phyloP scores from a whole-genome alignment of 495 filamentous ascomycete genomes.

The Penicillium bialowiezense region DNA sequence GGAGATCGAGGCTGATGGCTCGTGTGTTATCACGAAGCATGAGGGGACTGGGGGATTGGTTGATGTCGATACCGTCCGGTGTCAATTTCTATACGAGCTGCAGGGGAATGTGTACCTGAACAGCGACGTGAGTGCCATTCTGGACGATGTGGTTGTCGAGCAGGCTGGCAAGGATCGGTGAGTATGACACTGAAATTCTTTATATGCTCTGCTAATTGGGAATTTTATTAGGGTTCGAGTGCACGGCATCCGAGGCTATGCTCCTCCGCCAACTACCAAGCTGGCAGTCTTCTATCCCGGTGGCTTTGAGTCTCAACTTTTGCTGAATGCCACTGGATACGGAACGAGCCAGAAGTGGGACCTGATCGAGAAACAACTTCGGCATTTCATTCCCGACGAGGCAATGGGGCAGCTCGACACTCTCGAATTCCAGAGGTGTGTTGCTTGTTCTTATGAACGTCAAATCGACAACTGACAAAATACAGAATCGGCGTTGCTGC shows the following conservation, averaged over 20 bases:
- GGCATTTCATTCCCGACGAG: constrained; percentile 16
- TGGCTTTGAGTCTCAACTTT: constrained; percentile 43
- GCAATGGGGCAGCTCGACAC: constrained; percentile 20
- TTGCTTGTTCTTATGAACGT: background rate
- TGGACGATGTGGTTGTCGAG: constrained; percentile 39
- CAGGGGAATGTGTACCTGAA: constrained; percentile 54
- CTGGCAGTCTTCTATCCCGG: constrained; percentile 47
- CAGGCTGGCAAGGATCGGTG: constrained; percentile 27
- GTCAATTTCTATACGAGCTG: constrained; percentile 55
- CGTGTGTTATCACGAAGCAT: constrained; percentile 31
- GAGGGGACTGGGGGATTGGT: constrained; percentile 21
- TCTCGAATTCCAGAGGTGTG: constrained; percentile 29
- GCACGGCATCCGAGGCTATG: constrained; percentile 37
- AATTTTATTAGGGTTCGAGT: constrained; percentile 37
- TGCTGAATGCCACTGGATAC: constrained; percentile 41
- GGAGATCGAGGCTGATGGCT: constrained; percentile 28
- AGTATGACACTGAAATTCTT: background rate
- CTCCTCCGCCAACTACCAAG: constrained; percentile 56
- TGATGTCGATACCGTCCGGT: constrained; percentile 42
- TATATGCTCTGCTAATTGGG: too few species aligned
- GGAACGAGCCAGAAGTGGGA: constrained; percentile 41
- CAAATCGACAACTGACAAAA: too few species aligned
- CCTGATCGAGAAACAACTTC: constrained; percentile 38
- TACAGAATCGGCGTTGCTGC: constrained; percentile 25
- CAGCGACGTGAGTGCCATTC: constrained; percentile 48